Percentiles rank a stretch among this genome's conserved stretches.
phyloP scores from a whole-genome alignment of 225 moss, liverwort and hornwort genomes.

The Straminergon stramineum region DNA sequence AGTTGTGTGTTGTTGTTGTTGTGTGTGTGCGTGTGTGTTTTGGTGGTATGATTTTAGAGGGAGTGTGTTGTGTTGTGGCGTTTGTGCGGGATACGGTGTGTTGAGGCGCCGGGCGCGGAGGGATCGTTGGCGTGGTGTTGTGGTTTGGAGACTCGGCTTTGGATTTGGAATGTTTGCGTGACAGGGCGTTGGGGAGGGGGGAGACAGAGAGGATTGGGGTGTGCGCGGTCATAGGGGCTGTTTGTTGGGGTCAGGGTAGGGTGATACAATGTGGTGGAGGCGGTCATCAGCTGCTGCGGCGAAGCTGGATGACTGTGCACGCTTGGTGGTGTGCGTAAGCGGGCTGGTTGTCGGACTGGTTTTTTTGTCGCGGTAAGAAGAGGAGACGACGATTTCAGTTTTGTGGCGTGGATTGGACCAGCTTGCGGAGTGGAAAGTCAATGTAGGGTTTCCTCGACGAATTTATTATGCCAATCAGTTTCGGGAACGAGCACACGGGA shows the following conservation, averaged over 20 bases:
- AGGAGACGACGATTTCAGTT: not conserved
- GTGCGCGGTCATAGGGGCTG: not conserved
- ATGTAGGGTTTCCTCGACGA: conserved; percentile 42
- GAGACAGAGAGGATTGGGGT: not conserved
- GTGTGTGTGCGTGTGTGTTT: not conserved
- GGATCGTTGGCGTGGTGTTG: not conserved
- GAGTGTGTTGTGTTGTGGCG: not conserved
- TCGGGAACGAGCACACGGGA: conserved; percentile 30
- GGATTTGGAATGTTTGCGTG: not conserved
- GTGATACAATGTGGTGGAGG: conserved; percentile 53
- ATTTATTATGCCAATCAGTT: conserved; percentile 31
- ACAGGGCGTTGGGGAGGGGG: not conserved
- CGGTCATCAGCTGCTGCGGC: conserved; percentile 23
- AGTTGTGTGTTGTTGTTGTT: not conserved
- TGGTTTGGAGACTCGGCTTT: not conserved
- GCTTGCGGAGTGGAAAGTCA: conserved; percentile 16
- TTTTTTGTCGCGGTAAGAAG: not conserved
- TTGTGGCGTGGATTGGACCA: not conserved
- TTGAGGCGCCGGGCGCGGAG: not conserved
- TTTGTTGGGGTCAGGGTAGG: not conserved
- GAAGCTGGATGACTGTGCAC: conserved; percentile 25
- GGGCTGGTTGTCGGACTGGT: conserved; percentile 1
- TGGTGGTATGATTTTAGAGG: not conserved
- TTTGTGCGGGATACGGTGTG: not conserved
- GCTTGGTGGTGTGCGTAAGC: conserved; percentile 9